Conservation (phyloP, 2,329 filamentous ascomycete genomes). For the Xylaria sp. region DNA sequence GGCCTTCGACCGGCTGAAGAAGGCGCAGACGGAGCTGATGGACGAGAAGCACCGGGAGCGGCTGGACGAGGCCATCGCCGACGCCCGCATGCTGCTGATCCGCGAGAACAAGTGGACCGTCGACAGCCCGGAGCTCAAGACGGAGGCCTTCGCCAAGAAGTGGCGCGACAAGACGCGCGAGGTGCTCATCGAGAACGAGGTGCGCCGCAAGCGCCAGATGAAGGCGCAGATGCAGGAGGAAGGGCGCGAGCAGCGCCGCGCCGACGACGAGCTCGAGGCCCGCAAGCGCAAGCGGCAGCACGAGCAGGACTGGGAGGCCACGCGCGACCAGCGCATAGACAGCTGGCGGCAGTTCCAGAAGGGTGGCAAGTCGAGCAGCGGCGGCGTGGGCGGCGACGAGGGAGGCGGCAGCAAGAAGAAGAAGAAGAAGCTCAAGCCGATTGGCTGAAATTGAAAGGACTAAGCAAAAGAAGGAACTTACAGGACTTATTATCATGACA, state of each 20-base stretch:
- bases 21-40: conserved; percentile 89
- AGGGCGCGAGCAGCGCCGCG: conserved; percentile 85
- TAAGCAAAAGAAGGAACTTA: conserved; percentile 24
- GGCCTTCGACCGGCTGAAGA: conserved; percentile 95
- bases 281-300: conserved; percentile 89
- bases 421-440: conserved; percentile 77
- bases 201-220: conserved; percentile 82
- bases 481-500: conserved; percentile 16
- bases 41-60: conserved; percentile 90
- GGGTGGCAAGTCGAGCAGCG: conserved; percentile 68
- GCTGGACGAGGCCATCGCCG: conserved; percentile 94
- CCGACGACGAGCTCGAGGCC: conserved; percentile 84
- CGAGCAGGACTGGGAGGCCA: conserved; percentile 95
- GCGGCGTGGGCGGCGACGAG: conserved; percentile 51
- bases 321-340: conserved; percentile 87
- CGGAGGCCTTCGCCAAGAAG: conserved; percentile 81
- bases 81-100: conserved; percentile 94
- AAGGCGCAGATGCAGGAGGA: conserved; percentile 98
- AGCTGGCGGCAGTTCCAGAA: conserved; percentile 96
- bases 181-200: conserved; percentile 93
- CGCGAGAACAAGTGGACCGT: conserved; percentile 93
- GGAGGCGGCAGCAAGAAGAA: conserved; percentile 64
- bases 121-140: conserved; percentile 87
- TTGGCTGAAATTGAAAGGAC: conserved; percentile 56
- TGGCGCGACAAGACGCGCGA: conserved; percentile 92